Percentiles rank a stretch among this genome's conserved stretches.
phyloP scores from a whole-genome alignment of 805 yeast genomes.

The Wickerhamomyces bovis region DNA sequence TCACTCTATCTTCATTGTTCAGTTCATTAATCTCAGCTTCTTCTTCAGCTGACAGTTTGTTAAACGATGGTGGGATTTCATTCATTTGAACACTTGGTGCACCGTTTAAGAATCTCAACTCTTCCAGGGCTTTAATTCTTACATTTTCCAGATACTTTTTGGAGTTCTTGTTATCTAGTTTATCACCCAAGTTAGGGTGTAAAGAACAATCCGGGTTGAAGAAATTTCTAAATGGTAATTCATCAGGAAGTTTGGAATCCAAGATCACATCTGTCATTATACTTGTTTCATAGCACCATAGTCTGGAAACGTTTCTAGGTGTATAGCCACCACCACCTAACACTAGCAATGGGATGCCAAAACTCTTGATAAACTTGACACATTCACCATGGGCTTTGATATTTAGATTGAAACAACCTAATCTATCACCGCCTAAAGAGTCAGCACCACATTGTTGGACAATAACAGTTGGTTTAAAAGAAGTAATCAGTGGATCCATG shows the following conservation, averaged over 20 bases:
- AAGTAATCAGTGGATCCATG: conserved; percentile 82
- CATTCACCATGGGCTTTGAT: conserved; percentile 96
- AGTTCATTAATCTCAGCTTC: conserved; percentile 24
- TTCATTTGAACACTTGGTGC: conserved; percentile 93
- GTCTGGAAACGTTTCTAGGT: conserved; percentile 90
- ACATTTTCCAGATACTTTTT: conserved; percentile 78
- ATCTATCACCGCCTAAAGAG: conserved; percentile 88
- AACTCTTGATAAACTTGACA: conserved; percentile 77
- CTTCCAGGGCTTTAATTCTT: conserved; percentile 68
- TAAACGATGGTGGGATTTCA: conserved; percentile 65
- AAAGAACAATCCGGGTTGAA: conserved; percentile 69
- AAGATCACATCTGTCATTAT: conserved; percentile 73
- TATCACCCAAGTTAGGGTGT: conserved; percentile 71
- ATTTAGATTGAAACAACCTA: conserved; percentile 92
- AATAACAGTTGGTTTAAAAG: conserved; percentile 93
- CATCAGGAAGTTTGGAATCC: conserved; percentile 58
- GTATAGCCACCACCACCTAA: conserved; percentile 99
- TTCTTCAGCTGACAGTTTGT: conserved; percentile 30
- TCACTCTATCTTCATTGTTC: conserved; percentile 30
- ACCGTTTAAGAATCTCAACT: conserved; percentile 70
- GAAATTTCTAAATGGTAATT: conserved; percentile 42
- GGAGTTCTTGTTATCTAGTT: conserved; percentile 79
- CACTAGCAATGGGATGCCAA: conserved; percentile 86
- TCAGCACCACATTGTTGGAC: conserved; percentile 99
- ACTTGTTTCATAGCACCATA: conserved; percentile 94